Conservation (phyloP, 1,284 basidiomycete genomes). For the Naganishia liquefaciens region DNA sequence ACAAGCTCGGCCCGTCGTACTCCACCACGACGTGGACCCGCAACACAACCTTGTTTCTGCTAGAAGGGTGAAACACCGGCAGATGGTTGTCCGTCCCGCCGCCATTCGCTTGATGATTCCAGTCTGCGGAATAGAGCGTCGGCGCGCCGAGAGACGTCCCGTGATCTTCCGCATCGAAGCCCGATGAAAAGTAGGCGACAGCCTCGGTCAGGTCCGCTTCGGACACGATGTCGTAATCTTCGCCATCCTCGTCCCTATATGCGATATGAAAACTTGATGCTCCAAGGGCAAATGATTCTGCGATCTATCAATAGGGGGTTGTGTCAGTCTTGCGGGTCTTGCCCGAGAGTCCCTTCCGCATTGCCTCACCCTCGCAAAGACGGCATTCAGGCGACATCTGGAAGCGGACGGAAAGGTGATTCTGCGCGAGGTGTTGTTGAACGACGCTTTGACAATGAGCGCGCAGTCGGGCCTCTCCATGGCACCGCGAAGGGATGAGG, state of each 20-base stretch:
- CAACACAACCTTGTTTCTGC: slow-evolving; percentile 64
- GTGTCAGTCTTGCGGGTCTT: slow-evolving; percentile 3
- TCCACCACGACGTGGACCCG: slow-evolving; percentile 74
- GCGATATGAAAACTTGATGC: slow-evolving; percentile 68
- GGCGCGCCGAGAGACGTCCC: slow-evolving; percentile 38
- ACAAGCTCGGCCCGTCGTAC: slow-evolving; percentile 85
- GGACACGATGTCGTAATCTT: slow-evolving; percentile 66
- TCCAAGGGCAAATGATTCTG: slow-evolving; percentile 76
- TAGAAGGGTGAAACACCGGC: slow-evolving; percentile 19
- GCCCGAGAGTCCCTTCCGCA: not conserved
- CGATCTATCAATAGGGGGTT: slow-evolving; percentile 61
- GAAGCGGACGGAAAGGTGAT: slow-evolving; percentile 74
- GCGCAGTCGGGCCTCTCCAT: slow-evolving; percentile 62
- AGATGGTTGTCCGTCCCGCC: not conserved
- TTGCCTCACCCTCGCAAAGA: slow-evolving; percentile 64
- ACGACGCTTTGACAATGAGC: slow-evolving; percentile 73
- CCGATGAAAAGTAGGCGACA: slow-evolving; percentile 71
- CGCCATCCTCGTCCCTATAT: slow-evolving; percentile 78
- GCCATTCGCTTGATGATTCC: slow-evolving; percentile 15
- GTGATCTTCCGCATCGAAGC: slow-evolving; percentile 59
- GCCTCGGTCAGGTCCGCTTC: slow-evolving; percentile 79
- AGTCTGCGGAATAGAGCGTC: slow-evolving; percentile 27
- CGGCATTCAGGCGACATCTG: slow-evolving; percentile 70
- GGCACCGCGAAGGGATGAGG: not conserved
- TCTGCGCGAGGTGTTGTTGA: slow-evolving; percentile 69